Evolutionary conservation across 768 basidiomycete species (phyloP).

Genomic region (Trichaptum fuscoviolaceum): DNA sequence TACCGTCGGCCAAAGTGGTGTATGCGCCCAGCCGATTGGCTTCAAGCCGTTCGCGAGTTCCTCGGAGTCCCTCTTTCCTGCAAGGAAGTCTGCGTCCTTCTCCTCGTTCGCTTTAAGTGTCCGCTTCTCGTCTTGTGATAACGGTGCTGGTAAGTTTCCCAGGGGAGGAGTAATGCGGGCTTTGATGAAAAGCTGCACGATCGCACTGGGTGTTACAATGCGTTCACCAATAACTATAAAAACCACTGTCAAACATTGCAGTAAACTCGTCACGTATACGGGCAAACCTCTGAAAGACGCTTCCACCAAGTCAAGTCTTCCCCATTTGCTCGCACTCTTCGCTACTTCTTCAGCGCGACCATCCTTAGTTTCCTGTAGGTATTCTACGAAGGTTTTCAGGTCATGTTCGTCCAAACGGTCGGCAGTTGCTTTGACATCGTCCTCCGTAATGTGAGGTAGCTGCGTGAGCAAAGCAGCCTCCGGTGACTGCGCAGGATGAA

Average conservation of each 20-base stretch:
- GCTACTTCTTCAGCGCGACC: constrained; percentile 45
- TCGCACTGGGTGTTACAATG: constrained; percentile 78
- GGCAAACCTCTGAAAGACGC: constrained; percentile 77
- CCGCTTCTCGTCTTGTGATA: constrained; percentile 36
- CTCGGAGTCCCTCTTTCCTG: constrained; percentile 56
- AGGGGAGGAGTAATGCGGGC: constrained; percentile 56
- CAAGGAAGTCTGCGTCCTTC: constrained; percentile 68
- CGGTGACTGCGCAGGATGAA: constrained; percentile 45
- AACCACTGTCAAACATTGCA: constrained; percentile 4
- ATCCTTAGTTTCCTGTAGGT: constrained; percentile 50
- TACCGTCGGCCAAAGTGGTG: constrained; percentile 89
- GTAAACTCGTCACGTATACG: neutral
- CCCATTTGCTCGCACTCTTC: constrained; percentile 67
- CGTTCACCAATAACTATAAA: constrained; percentile 83
- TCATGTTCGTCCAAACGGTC: constrained; percentile 31
- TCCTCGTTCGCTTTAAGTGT: constrained; percentile 46
- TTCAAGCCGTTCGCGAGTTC: constrained; percentile 40
- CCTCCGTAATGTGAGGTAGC: constrained; percentile 63
- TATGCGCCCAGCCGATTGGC: constrained; percentile 69
- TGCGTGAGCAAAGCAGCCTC: constrained; percentile 48
- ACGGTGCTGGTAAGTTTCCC: constrained; percentile 24
- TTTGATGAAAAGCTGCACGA: constrained; percentile 84
- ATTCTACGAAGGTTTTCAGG: constrained; percentile 38
- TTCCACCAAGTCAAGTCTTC: constrained; percentile 71
- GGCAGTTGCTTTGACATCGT: constrained; percentile 41